phyloP scores from a whole-genome alignment of 2,329 filamentous ascomycete genomes.

The Claviceps purpurea region DNA sequence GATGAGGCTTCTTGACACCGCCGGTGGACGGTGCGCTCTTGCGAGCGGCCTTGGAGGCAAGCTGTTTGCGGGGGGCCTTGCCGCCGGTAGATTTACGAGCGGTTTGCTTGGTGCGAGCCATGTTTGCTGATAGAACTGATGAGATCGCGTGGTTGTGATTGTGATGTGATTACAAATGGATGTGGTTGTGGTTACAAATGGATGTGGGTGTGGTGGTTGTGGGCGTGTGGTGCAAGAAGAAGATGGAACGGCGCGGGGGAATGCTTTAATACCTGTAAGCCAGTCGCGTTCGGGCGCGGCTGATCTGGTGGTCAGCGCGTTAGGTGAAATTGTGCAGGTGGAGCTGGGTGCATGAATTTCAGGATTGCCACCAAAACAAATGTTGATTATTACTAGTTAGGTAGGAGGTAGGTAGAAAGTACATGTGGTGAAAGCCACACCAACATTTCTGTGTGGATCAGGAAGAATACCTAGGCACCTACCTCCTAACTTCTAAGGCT shows the following conservation, averaged over 20 bases:
- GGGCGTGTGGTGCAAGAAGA: conserved; percentile 27
- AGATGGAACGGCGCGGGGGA: conserved; percentile 29
- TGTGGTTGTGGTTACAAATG: conserved; percentile 6
- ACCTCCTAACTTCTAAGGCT: no score
- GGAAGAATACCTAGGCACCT: no score
- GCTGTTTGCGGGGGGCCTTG: conserved; percentile 84
- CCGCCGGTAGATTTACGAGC: conserved; percentile 67
- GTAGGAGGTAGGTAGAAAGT: neutral
- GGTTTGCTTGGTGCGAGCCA: conserved; percentile 55
- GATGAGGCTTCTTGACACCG: conserved; percentile 91
- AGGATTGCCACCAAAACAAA: neutral
- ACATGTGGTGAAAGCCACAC: no score
- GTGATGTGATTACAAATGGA: neutral
- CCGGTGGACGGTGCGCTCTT: conserved; percentile 96
- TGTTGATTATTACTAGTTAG: neutral
- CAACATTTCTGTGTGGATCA: no score
- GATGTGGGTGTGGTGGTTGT: conserved; percentile 11
- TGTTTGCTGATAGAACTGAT: conserved; percentile 27
- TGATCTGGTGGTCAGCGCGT: conserved; percentile 20
- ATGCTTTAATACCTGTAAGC: conserved; percentile 27
- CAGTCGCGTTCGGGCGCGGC: conserved; percentile 17
- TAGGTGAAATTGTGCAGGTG: conserved; percentile 10
- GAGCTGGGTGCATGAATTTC: conserved; percentile 7
- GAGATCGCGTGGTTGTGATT: neutral
- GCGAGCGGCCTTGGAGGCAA: conserved; percentile 94